Percentiles rank a stretch among this genome's conserved stretches.
Conservation (phyloP, 345 rosid genomes). For the Physaria fendleri region DNA sequence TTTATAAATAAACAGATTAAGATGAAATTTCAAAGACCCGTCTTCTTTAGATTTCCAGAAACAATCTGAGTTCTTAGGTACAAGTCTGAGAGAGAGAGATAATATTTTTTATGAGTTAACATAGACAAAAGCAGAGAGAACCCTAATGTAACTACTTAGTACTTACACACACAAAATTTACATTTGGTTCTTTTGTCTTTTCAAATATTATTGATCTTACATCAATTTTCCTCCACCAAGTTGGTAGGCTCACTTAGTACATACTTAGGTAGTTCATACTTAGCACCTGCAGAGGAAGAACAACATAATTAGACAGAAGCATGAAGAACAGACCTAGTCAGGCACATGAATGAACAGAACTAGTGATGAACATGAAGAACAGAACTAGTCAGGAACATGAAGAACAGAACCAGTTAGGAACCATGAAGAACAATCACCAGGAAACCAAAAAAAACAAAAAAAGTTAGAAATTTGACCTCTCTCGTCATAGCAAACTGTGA, state of each 20-base stretch:
- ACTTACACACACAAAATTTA: slow-evolving; percentile 29
- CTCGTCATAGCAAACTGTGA: slow-evolving; percentile 82
- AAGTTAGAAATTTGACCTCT: slow-evolving; percentile 65
- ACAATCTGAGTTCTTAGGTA: slow-evolving; percentile 13
- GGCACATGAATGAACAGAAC: too few relatives aligned
- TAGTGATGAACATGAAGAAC: too few relatives aligned
- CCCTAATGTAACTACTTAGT: slow-evolving; percentile 35
- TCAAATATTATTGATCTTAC: slow-evolving; percentile 11
- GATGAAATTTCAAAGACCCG: slow-evolving; percentile 3
- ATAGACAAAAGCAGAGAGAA: slow-evolving; percentile 27
- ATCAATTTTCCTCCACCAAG: slow-evolving; percentile 52
- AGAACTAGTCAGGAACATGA: too few relatives aligned
- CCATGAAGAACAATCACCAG: background rate
- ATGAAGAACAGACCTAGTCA: too few relatives aligned
- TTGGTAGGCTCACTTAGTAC: slow-evolving; percentile 90
- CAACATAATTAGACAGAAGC: background rate
- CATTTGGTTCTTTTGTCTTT: slow-evolving; percentile 11
- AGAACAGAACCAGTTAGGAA: too few relatives aligned
- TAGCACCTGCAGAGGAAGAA: slow-evolving; percentile 59
- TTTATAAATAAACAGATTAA: background rate
- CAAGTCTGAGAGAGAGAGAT: slow-evolving; percentile 21
- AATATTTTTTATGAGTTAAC: background rate
- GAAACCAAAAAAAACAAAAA: background rate
- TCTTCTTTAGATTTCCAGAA: background rate
- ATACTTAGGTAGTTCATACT: slow-evolving; percentile 89